Percentiles rank a stretch among this genome's conserved stretches.
These are phyloP conservation scores for Claviceps citrina DNA, from an alignment of 2,329 filamentous ascomycete species.

Conservation along the genomic window DNA sequence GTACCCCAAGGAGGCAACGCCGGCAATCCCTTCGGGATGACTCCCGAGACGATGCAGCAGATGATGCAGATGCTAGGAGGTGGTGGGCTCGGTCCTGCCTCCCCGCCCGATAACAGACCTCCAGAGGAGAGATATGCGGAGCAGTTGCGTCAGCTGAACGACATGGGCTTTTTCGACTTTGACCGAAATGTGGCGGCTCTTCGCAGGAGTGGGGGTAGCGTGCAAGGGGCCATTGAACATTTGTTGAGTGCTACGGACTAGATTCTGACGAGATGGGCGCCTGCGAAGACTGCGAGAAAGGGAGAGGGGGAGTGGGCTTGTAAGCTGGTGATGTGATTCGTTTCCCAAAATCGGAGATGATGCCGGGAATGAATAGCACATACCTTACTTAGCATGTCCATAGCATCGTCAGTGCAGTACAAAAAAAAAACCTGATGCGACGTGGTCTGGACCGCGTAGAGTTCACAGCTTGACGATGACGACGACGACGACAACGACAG, in stretches of 20 bases:
- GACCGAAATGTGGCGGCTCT: slow-evolving; percentile 82
- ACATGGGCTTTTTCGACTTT: slow-evolving; percentile 98
- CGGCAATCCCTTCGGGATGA: slow-evolving; percentile 30
- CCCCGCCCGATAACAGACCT: slow-evolving; percentile 66
- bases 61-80: slow-evolving; percentile 34
- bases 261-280: background rate
- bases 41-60: slow-evolving; percentile 40
- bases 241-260: slow-evolving; percentile 32
- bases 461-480: too few relatives aligned
- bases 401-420: background rate
- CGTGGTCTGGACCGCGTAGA: background rate
- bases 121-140: slow-evolving; percentile 87
- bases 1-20: slow-evolving; percentile 13
- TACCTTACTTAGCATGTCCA: background rate
- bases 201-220: slow-evolving; percentile 77
- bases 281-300: background rate
- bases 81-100: slow-evolving; percentile 22
- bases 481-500: too few relatives aligned
- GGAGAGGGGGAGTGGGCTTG: background rate
- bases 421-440: slow-evolving; percentile 14
- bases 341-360: background rate
- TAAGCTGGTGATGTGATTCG: background rate
- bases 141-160: slow-evolving; percentile 83
- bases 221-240: slow-evolving; percentile 79
- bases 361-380: background rate